phyloP scores from a whole-genome alignment of 2,329 filamentous ascomycete genomes.

The Fusarium proliferatum region DNA sequence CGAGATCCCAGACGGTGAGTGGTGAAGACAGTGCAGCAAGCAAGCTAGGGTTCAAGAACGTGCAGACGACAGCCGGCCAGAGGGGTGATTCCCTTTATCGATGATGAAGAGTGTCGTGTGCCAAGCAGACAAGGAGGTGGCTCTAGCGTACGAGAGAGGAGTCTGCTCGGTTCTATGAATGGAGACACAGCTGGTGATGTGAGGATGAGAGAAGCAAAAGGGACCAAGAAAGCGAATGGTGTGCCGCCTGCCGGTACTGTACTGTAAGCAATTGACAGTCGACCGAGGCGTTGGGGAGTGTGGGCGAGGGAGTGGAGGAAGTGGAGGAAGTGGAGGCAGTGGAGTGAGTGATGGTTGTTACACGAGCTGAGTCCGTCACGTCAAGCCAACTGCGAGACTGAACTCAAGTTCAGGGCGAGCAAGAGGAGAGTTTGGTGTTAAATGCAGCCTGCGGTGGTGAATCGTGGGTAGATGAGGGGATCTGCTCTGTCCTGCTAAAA shows the following conservation, averaged over 20 bases:
- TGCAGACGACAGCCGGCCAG: conserved; percentile 37
- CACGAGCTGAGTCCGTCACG: conserved; percentile 39
- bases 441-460: conserved; percentile 23
- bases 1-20: conserved; percentile 33
- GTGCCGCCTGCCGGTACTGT: conserved; percentile 3
- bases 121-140: conserved; percentile 38
- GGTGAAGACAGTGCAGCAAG: conserved; percentile 36
- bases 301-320: conserved; percentile 26
- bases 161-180: conserved; percentile 14
- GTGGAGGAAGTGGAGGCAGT: conserved; percentile 37
- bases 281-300: conserved; percentile 26
- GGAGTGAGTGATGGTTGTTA: conserved; percentile 27
- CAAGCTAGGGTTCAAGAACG: conserved; percentile 29
- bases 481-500: conserved; percentile 28
- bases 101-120: conserved; percentile 44
- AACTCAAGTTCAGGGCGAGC: conserved; percentile 8
- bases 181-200: conserved; percentile 28
- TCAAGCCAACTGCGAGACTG: conserved; percentile 7
- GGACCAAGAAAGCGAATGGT: conserved; percentile 24
- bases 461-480: conserved; percentile 12
- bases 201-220: conserved; percentile 24
- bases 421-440: conserved; percentile 32
- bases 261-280: conserved; percentile 24
- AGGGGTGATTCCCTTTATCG: conserved; percentile 44
- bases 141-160: conserved; percentile 38